Evolutionary conservation across 2,329 filamentous ascomycete species (phyloP).

Genomic region (Dactylellina leptospora): DNA sequence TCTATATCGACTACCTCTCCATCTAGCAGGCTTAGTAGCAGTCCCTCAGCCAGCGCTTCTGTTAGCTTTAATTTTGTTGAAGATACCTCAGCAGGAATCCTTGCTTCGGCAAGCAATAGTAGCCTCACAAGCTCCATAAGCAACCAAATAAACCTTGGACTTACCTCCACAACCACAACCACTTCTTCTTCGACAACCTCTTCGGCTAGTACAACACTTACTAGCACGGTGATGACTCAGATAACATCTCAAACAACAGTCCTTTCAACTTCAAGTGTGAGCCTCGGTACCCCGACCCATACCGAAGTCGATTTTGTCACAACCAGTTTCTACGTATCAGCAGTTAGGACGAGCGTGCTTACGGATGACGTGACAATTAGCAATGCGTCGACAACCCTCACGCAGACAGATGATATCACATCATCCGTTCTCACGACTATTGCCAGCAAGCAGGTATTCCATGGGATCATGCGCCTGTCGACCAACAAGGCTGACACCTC

Average conservation of each 20-base stretch:
- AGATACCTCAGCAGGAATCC: neutral
- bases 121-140: constrained; percentile 3
- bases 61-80: neutral
- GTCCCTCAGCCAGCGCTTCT: neutral
- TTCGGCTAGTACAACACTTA: neutral
- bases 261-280: neutral
- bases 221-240: neutral
- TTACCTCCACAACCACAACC: neutral
- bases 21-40: neutral
- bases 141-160: constrained; percentile 12
- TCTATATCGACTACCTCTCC: neutral
- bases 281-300: neutral
- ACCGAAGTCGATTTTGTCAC: constrained; percentile 9
- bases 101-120: no score
- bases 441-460: neutral
- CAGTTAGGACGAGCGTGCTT: constrained; percentile 14
- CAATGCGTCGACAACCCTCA: neutral
- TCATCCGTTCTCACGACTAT: constrained; percentile 24
- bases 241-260: neutral
- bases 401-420: constrained; percentile 12
- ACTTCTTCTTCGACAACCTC: neutral
- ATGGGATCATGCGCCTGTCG: neutral
- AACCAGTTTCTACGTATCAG: constrained; percentile 12
- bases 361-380: constrained; percentile 21
- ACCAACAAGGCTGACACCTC: neutral